Evolutionary conservation across 345 rosid genomes (phyloP).

Genomic region (Eucalyptus leucophloia): DNA sequence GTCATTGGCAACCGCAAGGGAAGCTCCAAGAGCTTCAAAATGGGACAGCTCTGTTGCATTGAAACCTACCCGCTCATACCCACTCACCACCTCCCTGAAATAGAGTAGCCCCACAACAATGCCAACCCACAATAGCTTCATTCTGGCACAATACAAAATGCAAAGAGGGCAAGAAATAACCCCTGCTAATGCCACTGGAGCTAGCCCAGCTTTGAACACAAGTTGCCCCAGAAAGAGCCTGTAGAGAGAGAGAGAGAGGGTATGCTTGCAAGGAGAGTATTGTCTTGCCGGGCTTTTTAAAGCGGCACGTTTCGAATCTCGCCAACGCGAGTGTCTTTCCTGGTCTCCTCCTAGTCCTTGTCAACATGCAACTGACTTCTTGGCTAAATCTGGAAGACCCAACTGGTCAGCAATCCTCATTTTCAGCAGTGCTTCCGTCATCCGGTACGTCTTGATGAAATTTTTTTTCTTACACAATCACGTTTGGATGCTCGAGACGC

Average conservation of each 20-base stretch:
- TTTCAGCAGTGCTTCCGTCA: background rate
- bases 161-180: background rate
- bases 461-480: background rate
- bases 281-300: background rate
- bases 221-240: background rate
- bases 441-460: background rate
- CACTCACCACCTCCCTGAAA: background rate
- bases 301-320: background rate
- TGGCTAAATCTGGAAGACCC: background rate
- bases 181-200: background rate
- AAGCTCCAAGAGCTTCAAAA: slow-evolving; percentile 32
- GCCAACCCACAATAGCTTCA: slow-evolving; percentile 26
- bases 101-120: slow-evolving; percentile 1
- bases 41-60: slow-evolving; percentile 48
- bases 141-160: background rate
- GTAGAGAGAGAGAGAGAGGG: background rate
- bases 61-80: slow-evolving; percentile 9
- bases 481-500: background rate
- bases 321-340: background rate
- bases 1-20: slow-evolving; percentile 12
- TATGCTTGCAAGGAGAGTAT: background rate
- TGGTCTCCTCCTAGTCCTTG: background rate
- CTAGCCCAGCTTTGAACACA: background rate
- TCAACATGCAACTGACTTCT: background rate
- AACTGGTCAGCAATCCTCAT: background rate